Conservation (phyloP, 2,329 filamentous ascomycete genomes). For the Colletotrichum shisoi region DNA sequence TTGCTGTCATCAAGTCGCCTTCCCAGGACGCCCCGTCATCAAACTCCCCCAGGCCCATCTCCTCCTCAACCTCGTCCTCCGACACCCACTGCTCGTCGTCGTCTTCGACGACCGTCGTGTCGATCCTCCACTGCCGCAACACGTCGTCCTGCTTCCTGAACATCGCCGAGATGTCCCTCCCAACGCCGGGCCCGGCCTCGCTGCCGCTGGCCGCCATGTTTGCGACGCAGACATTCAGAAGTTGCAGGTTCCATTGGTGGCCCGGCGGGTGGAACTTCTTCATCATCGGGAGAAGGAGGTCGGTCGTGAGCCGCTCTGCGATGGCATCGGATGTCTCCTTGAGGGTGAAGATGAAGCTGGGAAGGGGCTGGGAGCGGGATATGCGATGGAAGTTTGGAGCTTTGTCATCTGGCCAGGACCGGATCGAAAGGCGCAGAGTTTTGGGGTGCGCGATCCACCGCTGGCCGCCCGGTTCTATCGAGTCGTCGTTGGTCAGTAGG, state of each 20-base stretch:
- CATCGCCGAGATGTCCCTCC: slow-evolving; percentile 82
- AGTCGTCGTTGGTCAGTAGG: slow-evolving; percentile 64
- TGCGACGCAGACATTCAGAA: slow-evolving; percentile 86
- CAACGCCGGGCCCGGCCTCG: slow-evolving; percentile 61
- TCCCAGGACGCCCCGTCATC: slow-evolving; percentile 45
- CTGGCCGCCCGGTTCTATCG: slow-evolving; percentile 47
- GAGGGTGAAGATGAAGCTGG: slow-evolving; percentile 75
- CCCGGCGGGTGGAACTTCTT: slow-evolving; percentile 73
- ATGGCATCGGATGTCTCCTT: slow-evolving; percentile 65
- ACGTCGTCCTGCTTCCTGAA: slow-evolving; percentile 77
- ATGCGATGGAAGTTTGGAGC: slow-evolving; percentile 71
- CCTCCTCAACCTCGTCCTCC: slow-evolving; percentile 38
- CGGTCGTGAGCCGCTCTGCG: slow-evolving; percentile 73
- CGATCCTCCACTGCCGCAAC: slow-evolving; percentile 71
- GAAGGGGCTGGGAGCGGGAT: slow-evolving; percentile 78
- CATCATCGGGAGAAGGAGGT: slow-evolving; percentile 75
- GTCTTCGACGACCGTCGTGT: slow-evolving; percentile 44
- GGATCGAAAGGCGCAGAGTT: slow-evolving; percentile 81
- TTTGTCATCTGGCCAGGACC: slow-evolving; percentile 62
- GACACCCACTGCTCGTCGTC: slow-evolving; percentile 33
- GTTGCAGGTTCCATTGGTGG: slow-evolving; percentile 76
- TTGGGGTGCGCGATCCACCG: slow-evolving; percentile 82
- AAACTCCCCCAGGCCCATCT: slow-evolving; percentile 44
- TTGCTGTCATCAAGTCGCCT: slow-evolving; percentile 40
- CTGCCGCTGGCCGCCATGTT: slow-evolving; percentile 75